Base-by-base conservation (phyloP, 1,284 basidiomycete species). In the Omphalotus olearius region DNA sequence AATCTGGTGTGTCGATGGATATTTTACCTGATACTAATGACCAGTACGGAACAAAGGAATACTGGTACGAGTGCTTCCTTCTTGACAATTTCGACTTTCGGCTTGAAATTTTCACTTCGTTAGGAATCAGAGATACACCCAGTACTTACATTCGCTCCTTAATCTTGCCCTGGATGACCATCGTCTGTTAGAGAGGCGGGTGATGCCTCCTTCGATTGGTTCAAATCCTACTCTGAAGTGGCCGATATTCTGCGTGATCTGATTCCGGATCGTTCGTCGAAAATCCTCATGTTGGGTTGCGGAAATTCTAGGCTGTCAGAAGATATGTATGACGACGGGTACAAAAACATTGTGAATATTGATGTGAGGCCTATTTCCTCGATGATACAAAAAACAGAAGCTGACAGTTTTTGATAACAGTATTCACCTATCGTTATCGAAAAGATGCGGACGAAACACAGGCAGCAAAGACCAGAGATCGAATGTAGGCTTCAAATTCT, bases 281-380 rank as follows among this genome's bases (percentile, higher is more conserved):
- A 79, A 26, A 89, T 96, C 57, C 68, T 95, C 53, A 91, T 96
- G 81, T 80, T 97, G 6, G 93, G 93, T 44, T 96, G 93, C 63
- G 93, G 93, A 4, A 96, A 95, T 68, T 92, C 91, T 3, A 85
- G 70, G 49, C 69, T 94, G 38, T 88, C 88, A 9, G 80, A 88
- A 68, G 82, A 89, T 57, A 91, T 96, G 88, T 96, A 91, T 71
- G 88, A 93, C 57, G 89, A 91, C 59, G 93, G 91, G 0, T 96
- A 90, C 66, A 80, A 73, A 55, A 83, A 88, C 57, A 89, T 97
- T 53, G 80, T 89, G 58, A 96, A 95, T 62, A 72, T 86, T 18
- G 93, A 96, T 63, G 91, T 92, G 53, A 57, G 82, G 30, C 13
- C 69, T 14, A 6, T 3, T 54, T n/a, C 26, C 14, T 40, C 28